Percentiles rank a stretch among this genome's conserved stretches.
Evolutionary conservation across 2,329 filamentous ascomycete species (phyloP).

Genomic region (Cladosporium sp.): DNA sequence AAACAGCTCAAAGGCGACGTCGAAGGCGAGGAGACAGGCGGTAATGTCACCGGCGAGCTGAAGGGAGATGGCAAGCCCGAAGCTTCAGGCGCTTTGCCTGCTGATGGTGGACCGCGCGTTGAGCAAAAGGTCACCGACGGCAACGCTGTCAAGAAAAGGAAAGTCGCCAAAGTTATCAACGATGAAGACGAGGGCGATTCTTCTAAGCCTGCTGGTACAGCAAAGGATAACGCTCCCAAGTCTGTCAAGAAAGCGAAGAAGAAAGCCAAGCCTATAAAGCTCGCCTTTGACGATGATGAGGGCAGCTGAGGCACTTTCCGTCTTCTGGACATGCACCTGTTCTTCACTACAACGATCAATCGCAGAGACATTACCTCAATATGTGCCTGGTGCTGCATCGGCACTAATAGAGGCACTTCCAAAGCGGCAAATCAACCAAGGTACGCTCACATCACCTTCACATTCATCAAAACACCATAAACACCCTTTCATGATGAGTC

Average conservation of each 20-base stretch:
- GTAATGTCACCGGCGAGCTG: conserved; percentile 21
- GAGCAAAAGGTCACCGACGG: conserved; percentile 21
- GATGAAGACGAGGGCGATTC: conserved; percentile 23
- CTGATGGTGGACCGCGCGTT: conserved; percentile 12
- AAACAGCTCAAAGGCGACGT: conserved; percentile 31
- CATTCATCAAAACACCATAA: neutral
- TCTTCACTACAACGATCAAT: neutral
- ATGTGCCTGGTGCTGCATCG: no score
- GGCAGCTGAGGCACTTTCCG: conserved; percentile 10
- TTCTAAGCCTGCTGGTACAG: neutral
- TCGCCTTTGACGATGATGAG: conserved; percentile 33
- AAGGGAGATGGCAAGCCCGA: conserved; percentile 18
- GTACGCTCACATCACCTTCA: neutral
- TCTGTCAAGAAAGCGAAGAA: conserved; percentile 30
- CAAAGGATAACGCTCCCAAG: conserved; percentile 14
- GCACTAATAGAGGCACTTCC: no score
- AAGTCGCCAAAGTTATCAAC: conserved; percentile 32
- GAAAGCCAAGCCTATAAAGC: conserved; percentile 32
- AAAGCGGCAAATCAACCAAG: no score
- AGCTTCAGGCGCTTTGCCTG: conserved; percentile 24
- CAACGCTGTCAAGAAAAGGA: conserved; percentile 33
- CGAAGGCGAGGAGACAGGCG: conserved; percentile 8
- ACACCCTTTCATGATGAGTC: conserved; percentile 7
- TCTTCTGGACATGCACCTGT: neutral
- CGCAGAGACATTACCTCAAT: no score